Percentiles rank a stretch among this genome's conserved stretches.
phyloP scores from a whole-genome alignment of 768 basidiomycete genomes.

The Pluteus cervinus region DNA sequence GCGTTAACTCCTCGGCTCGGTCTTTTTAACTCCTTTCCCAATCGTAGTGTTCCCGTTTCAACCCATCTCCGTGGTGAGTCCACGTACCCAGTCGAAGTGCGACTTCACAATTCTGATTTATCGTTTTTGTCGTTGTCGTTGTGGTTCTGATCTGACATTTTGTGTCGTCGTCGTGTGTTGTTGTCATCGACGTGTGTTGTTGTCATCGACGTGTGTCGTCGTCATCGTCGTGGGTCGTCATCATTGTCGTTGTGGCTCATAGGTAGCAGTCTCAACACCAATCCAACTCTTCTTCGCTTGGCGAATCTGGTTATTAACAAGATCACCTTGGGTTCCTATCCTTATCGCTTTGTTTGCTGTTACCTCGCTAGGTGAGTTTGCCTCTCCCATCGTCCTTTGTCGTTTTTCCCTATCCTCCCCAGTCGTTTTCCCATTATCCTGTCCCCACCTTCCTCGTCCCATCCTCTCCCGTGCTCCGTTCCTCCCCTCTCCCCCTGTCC shows the following conservation, averaged over 20 bases:
- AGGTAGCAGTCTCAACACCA: slow-evolving; percentile 39
- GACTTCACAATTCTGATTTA: no score
- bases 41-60: slow-evolving; percentile 20
- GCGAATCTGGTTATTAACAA: slow-evolving; percentile 35
- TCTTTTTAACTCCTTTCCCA: slow-evolving; percentile 9
- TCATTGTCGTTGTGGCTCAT: not conserved
- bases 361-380: slow-evolving; percentile 25
- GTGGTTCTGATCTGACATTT: no score
- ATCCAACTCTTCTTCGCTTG: slow-evolving; percentile 43
- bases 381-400: not conserved
- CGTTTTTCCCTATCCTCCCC: not conserved
- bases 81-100: not conserved
- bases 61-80: no score
- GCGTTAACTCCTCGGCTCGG: not conserved
- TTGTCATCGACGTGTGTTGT: no score
- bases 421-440: no score
- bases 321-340: slow-evolving; percentile 26
- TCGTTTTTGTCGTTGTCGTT: no score
- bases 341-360: slow-evolving; percentile 28
- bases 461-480: no score
- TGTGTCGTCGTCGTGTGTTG: no score
- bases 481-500: no score
- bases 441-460: no score
- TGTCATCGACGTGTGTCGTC: no score
- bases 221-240: slow-evolving; percentile 11